A percentile compares a stretch with the other conserved stretches of the same genome.
Evolutionary conservation across 352 stramenopile genomes (phyloP).

Genomic region (Phytophthora brassicae): DNA sequence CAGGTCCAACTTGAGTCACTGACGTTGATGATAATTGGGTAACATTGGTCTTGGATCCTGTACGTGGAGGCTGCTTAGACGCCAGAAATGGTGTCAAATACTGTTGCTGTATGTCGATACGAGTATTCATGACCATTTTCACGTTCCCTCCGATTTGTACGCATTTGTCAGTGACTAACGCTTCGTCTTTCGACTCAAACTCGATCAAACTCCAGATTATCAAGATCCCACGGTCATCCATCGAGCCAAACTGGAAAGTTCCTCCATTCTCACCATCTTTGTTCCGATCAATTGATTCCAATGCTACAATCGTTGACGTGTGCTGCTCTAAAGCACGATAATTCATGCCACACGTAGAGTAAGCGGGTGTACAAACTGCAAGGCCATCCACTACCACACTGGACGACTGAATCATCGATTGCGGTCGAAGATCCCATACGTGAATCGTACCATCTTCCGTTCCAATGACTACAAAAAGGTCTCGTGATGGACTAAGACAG

Average conservation of each 20-base stretch:
- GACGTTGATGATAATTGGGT: background rate
- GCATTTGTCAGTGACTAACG: slow-evolving; percentile 54
- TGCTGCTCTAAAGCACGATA: slow-evolving; percentile 45
- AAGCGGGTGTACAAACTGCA: slow-evolving; percentile 46
- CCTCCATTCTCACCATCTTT: slow-evolving; percentile 16
- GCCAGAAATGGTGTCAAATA: slow-evolving; percentile 25
- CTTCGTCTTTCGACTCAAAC: slow-evolving; percentile 43
- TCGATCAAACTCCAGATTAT: slow-evolving; percentile 79
- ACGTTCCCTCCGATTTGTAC: slow-evolving; percentile 63
- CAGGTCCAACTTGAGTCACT: slow-evolving; percentile 37
- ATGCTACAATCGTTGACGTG: slow-evolving; percentile 44
- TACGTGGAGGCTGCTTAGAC: slow-evolving; percentile 6
- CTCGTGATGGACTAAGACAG: slow-evolving; percentile 48
- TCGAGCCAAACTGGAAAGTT: slow-evolving; percentile 70
- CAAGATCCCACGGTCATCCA: slow-evolving; percentile 68
- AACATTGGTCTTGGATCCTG: slow-evolving; percentile 13
- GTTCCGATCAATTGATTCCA: slow-evolving; percentile 39
- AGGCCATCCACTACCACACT: slow-evolving; percentile 25
- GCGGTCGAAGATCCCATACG: slow-evolving; percentile 61
- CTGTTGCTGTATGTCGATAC: slow-evolving; percentile 60
- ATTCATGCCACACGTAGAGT: slow-evolving; percentile 60
- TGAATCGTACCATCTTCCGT: slow-evolving; percentile 68
- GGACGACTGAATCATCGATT: slow-evolving; percentile 21
- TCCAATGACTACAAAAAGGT: slow-evolving; percentile 55
- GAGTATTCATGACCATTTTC: slow-evolving; percentile 65